A percentile compares a stretch with the other conserved stretches of the same genome.
Evolutionary conservation across 1,284 basidiomycete species (phyloP).

Genomic region (Sutorius eximius): DNA sequence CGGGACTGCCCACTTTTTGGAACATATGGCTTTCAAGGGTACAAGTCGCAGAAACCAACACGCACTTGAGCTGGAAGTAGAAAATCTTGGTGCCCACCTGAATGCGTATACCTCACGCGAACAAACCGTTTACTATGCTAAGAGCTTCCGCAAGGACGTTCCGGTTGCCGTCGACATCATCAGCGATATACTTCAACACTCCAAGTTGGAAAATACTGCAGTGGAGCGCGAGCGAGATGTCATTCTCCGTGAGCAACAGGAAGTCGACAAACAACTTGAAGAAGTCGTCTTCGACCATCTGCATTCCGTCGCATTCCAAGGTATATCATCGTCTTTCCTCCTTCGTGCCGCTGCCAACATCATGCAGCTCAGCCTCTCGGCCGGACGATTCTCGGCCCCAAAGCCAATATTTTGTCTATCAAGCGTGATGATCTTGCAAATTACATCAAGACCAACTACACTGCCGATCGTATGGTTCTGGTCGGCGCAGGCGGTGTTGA

Average conservation of each 20-base stretch:
- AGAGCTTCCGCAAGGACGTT: constrained; percentile 97
- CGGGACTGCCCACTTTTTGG: constrained; percentile 98
- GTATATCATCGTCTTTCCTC: constrained; percentile 43
- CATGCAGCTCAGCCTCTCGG: constrained; percentile 87
- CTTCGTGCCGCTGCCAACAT: constrained; percentile 11
- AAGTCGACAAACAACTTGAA: constrained; percentile 98
- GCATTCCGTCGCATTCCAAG: constrained; percentile 95
- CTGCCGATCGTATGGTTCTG: constrained; percentile 97
- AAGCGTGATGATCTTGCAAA: constrained; percentile 84
- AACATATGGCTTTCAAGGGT: constrained; percentile 97
- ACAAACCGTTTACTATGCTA: constrained; percentile 99
- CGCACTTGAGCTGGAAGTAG: constrained; percentile 94
- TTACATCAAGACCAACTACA: constrained; percentile 99
- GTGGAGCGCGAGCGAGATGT: constrained; percentile 98
- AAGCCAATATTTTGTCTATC: constrained; percentile 96
- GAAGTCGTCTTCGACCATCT: constrained; percentile 99
- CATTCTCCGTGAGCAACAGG: constrained; percentile 96
- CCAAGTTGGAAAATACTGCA: constrained; percentile 86
- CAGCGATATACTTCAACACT: constrained; percentile 97
- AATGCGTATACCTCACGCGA: constrained; percentile 99
- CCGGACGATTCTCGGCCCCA: constrained; percentile 96
- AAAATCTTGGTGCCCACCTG: constrained; percentile 96
- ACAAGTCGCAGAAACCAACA: constrained; percentile 90
- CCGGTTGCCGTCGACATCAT: constrained; percentile 93
- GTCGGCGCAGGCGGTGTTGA: constrained; percentile 96